Evolutionary conservation across 768 basidiomycete genomes (phyloP).

Genomic region (Mycena metata): DNA sequence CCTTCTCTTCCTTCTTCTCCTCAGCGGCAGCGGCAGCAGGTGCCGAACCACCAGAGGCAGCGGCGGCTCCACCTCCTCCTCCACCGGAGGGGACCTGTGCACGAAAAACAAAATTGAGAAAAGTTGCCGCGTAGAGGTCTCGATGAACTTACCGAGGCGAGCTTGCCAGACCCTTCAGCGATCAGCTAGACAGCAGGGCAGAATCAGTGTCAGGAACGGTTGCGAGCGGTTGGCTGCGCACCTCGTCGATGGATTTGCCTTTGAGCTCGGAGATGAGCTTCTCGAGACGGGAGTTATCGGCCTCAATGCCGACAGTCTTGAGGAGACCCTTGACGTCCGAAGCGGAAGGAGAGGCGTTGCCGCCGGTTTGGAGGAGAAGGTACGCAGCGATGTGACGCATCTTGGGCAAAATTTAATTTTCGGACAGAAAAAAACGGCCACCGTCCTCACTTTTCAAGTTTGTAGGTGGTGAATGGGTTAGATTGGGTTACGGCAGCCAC

Average conservation of each 20-base stretch:
- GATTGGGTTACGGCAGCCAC: slow-evolving; percentile 81
- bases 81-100: slow-evolving; percentile 92
- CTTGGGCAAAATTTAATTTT: slow-evolving; percentile 50
- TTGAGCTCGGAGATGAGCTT: slow-evolving; percentile 91
- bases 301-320: slow-evolving; percentile 86
- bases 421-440: background rate
- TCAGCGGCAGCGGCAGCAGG: slow-evolving; percentile 76
- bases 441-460: slow-evolving; percentile 56
- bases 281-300: slow-evolving; percentile 83
- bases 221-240: slow-evolving; percentile 52
- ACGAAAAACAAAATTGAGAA: slow-evolving; percentile 2
- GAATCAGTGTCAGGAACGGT: slow-evolving; percentile 18
- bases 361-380: slow-evolving; percentile 95
- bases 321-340: slow-evolving; percentile 92
- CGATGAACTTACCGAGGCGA: slow-evolving; percentile 83
- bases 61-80: slow-evolving; percentile 66
- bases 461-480: slow-evolving; percentile 40
- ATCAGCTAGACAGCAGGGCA: slow-evolving; percentile 72
- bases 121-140: background rate
- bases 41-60: slow-evolving; percentile 64
- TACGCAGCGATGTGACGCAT: slow-evolving; percentile 97
- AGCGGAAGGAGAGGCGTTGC: slow-evolving; percentile 89
- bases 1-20: slow-evolving; percentile 91
- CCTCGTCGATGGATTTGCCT: slow-evolving; percentile 90
- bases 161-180: slow-evolving; percentile 91